Evolutionary conservation across 805 yeast genomes (phyloP).

Genomic region (Candida nitratophila): DNA sequence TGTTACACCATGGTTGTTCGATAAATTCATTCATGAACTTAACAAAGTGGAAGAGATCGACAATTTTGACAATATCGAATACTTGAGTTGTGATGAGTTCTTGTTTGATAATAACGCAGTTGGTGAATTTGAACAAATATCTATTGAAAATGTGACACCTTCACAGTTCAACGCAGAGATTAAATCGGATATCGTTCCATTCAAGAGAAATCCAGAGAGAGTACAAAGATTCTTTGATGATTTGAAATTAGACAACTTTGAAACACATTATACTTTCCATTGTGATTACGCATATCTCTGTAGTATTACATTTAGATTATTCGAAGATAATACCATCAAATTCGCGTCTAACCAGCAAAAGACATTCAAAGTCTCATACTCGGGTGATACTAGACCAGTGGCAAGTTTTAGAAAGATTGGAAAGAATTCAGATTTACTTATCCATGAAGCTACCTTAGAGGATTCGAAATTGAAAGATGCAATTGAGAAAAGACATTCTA

Average conservation of each 20-base stretch:
- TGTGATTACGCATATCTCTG: slow-evolving; percentile 78
- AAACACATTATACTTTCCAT: slow-evolving; percentile 74
- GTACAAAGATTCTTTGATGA: slow-evolving; percentile 33
- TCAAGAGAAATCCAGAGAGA: slow-evolving; percentile 5
- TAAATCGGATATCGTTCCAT: slow-evolving; percentile 6
- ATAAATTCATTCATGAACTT: slow-evolving; percentile 67
- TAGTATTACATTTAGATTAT: slow-evolving; percentile 39
- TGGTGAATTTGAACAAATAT: slow-evolving; percentile 16
- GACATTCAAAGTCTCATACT: slow-evolving; percentile 68
- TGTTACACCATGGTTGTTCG: slow-evolving; percentile 70
- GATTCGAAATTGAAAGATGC: slow-evolving; percentile 77
- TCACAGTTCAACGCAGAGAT: not conserved
- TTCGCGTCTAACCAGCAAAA: slow-evolving; percentile 1
- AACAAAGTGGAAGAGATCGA: slow-evolving; percentile 11
- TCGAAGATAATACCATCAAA: not conserved
- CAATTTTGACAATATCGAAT: slow-evolving; percentile 6
- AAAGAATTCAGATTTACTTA: slow-evolving; percentile 55
- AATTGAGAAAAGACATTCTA: slow-evolving; percentile 72
- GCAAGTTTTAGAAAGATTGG: slow-evolving; percentile 57
- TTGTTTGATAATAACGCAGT: slow-evolving; percentile 4
- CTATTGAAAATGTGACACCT: slow-evolving; percentile 14
- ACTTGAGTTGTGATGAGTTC: slow-evolving; percentile 27
- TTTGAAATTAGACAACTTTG: slow-evolving; percentile 35
- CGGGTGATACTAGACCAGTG: slow-evolving; percentile 94
- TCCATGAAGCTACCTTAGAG: slow-evolving; percentile 93